These are phyloP conservation scores for Kwoniella mangroviensis DNA, from an alignment of 768 basidiomycete genomes.

Conservation along the genomic window DNA sequence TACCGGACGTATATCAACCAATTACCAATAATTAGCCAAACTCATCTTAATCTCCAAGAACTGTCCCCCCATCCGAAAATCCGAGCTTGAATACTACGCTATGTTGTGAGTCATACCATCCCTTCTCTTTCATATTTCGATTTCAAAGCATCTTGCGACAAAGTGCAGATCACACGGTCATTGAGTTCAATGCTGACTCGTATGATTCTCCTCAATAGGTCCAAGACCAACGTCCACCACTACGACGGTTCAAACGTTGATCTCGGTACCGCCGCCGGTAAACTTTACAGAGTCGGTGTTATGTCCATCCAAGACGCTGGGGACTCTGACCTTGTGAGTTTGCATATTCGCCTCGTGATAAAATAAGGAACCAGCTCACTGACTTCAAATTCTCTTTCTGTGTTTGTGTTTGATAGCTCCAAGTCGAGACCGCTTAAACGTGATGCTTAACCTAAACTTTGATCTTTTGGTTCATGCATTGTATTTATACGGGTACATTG, in stretches of 20 bases:
- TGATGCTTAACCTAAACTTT: conserved; percentile 13
- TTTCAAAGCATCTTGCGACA: neutral
- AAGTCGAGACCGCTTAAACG: conserved; percentile 47
- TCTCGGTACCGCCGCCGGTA: conserved; percentile 97
- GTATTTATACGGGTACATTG: conserved; percentile 45
- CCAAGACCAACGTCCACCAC: conserved; percentile 98
- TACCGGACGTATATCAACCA: neutral
- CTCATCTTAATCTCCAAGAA: conserved; percentile 98
- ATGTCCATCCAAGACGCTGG: conserved; percentile 96
- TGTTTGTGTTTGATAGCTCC: conserved; percentile 33
- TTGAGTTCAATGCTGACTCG: neutral
- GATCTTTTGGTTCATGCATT: conserved; percentile 40
- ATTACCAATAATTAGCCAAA: conserved; percentile 69
- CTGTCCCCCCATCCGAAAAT: conserved; percentile 98
- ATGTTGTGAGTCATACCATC: conserved; percentile 67
- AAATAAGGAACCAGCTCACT: no score
- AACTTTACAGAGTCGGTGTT: conserved; percentile 98
- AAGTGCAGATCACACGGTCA: no score
- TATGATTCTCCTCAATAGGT: conserved; percentile 57
- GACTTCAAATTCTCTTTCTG: neutral
- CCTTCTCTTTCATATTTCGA: neutral
- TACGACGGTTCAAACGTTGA: conserved; percentile 97
- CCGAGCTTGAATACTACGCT: conserved; percentile 99
- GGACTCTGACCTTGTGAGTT: conserved; percentile 81
- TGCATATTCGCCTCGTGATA: no score